Conservation (phyloP, 2,329 filamentous ascomycete species). For the Parastagonospora nodorum region DNA sequence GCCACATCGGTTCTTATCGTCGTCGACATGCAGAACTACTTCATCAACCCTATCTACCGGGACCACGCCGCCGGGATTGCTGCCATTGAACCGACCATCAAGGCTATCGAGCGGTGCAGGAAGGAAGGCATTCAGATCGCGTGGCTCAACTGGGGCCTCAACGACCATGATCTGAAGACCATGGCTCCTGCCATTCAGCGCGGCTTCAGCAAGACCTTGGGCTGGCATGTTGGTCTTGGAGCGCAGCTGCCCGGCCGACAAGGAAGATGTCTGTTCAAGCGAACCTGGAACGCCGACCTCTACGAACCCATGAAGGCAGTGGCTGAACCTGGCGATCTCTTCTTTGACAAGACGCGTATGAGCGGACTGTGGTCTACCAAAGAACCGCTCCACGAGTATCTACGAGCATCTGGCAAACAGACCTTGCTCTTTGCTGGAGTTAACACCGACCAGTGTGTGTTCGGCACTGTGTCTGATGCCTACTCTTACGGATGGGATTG, state of each 20-base stretch:
- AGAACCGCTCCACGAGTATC: constrained; percentile 49
- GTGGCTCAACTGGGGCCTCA: constrained; percentile 52
- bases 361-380: constrained; percentile 49
- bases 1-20: constrained; percentile 47
- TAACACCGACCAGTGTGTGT: constrained; percentile 52
- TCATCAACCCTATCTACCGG: constrained; percentile 41
- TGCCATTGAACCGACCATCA: constrained; percentile 44
- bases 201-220: constrained; percentile 49
- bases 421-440: constrained; percentile 50
- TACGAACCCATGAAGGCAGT: constrained; percentile 48
- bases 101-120: constrained; percentile 48
- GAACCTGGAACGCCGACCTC: constrained; percentile 51
- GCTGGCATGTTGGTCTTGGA: constrained; percentile 50
- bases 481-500: constrained; percentile 51
- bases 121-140: constrained; percentile 48
- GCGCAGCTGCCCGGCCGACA: constrained; percentile 44
- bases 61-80: constrained; percentile 36
- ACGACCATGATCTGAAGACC: constrained; percentile 42
- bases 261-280: constrained; percentile 49
- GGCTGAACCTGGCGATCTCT: constrained; percentile 46
- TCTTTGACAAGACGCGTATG: constrained; percentile 52
- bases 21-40: constrained; percentile 54
- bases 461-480: constrained; percentile 49
- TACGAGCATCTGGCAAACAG: constrained; percentile 48
- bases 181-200: constrained; percentile 51